Evolutionary conservation across 164 flowering plant species (phyloP).

Genomic region (Chimonanthus salicifolius): DNA sequence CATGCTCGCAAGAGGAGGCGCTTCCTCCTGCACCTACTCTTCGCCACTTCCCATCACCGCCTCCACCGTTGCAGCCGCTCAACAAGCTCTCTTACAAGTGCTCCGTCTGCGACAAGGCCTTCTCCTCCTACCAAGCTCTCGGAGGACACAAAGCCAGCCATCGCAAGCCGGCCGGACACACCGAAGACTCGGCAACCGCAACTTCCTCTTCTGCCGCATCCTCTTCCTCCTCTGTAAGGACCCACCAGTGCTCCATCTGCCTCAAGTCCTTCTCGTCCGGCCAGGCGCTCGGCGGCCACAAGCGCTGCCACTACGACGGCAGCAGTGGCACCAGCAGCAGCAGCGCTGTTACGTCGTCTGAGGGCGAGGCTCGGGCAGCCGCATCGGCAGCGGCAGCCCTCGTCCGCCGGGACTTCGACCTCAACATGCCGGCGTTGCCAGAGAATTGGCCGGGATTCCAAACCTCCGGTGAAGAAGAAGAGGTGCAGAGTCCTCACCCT

Average conservation of each 20-base stretch:
- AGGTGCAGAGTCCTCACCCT: not conserved
- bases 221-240: conserved; percentile 4
- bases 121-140: conserved; percentile 74
- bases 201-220: conserved; percentile 6
- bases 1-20: conserved; percentile 51
- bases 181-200: conserved; percentile 11
- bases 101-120: conserved; percentile 57
- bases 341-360: conserved; percentile 10
- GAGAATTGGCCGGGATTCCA: conserved; percentile 23
- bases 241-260: conserved; percentile 55
- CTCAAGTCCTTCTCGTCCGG: conserved; percentile 51
- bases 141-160: conserved; percentile 95
- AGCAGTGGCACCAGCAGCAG: conserved; percentile 16
- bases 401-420: conserved; percentile 46
- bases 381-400: conserved; percentile 11
- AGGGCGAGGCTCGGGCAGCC: conserved; percentile 10
- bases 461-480: conserved; percentile 28
- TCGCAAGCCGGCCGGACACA: conserved; percentile 33
- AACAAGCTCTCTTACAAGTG: conserved; percentile 37
- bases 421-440: conserved; percentile 60
- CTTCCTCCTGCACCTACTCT: not conserved
- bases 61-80: conserved; percentile 7
- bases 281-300: conserved; percentile 73
- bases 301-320: conserved; percentile 60
- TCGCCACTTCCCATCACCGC: conserved; percentile 1